Base-by-base conservation (phyloP, 495 filamentous ascomycete species). In the Penicillium pulvis region DNA sequence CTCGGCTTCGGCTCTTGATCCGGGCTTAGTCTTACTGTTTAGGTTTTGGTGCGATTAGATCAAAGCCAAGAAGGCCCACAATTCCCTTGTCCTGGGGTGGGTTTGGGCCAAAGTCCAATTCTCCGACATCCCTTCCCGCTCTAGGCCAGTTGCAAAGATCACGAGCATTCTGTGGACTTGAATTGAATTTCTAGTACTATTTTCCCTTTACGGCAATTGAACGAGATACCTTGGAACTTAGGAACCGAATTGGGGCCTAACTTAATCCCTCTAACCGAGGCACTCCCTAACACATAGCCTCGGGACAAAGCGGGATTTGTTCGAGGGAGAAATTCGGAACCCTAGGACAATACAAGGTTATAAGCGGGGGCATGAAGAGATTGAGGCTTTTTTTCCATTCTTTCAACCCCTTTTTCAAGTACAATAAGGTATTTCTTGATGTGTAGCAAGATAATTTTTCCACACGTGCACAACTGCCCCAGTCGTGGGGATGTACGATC, bases 401-500 rank as follows among this genome's bases (percentile, higher is more conserved):
- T 44, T 44, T 20, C 14, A 44, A 28, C 1, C 4, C 31, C 28
- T 51, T 51, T 51, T 51, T 31, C 48, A 36, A 9, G 33, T 36
- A 36, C 43, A 45, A 8, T 11, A 45, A 45, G 0, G 4, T 4
- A 45, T 23, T 4, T 45, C 6, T 12, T 45, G 43, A 19, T 19
- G 5, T 28, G 7, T 14, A 47, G 45, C 19, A 24, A 31, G 12
- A 30, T 50, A n/a, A 10, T 28, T 50, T 50, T 52, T 52, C 57
- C 55, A 60, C 64, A 67, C 64, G 64, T 65, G 64, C 61, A 45
- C 55, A 61, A 61, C 51, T 67, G 60, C 64, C 64, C 42, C 20
- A 35, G 49, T 52, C 33, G 26, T n/a, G 49, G 49, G 49, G 49
- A 54, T 59, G 57, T 51, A 30, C 44, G 57, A 60, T 66, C 57